A percentile compares a stretch with the other conserved stretches of the same genome.
Conservation (phyloP, 306 rosid species). For the Acmispon strigosus region DNA sequence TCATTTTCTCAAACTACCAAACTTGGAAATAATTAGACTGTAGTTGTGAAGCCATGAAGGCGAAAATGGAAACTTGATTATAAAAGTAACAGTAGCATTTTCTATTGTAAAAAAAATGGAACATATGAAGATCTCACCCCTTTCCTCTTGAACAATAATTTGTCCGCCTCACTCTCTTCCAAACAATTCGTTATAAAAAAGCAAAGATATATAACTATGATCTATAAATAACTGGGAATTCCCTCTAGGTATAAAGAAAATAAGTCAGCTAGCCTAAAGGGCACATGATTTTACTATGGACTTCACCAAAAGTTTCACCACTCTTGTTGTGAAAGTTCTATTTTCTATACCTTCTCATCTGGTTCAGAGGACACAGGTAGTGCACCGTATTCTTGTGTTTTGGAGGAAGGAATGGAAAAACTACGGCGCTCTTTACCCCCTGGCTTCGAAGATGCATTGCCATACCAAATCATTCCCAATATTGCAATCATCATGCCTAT, state of each 20-base stretch:
- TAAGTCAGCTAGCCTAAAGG: constrained; percentile 36
- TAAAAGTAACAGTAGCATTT: constrained; percentile 24
- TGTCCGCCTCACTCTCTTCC: constrained; percentile 5
- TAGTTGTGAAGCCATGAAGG: background rate
- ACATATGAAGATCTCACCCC: background rate
- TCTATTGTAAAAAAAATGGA: constrained; percentile 20
- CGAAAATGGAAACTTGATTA: constrained; percentile 7
- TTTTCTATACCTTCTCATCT: constrained; percentile 56
- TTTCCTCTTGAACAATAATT: background rate
- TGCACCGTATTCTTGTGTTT: constrained; percentile 44
- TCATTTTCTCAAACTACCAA: too few species aligned
- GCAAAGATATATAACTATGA: constrained; percentile 14
- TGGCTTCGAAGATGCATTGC: constrained; percentile 81
- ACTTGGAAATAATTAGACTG: too few species aligned
- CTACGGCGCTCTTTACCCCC: constrained; percentile 83
- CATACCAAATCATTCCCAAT: constrained; percentile 83
- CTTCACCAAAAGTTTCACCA: constrained; percentile 21
- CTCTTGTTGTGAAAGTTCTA: constrained; percentile 15
- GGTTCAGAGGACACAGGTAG: constrained; percentile 48
- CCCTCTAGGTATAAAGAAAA: constrained; percentile 35
- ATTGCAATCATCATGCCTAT: constrained; percentile 74
- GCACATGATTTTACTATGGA: constrained; percentile 16
- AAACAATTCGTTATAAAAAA: constrained; percentile 18
- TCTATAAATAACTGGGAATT: constrained; percentile 36
- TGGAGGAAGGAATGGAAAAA: constrained; percentile 38